Percentiles rank a stretch among this genome's conserved stretches.
Evolutionary conservation across 179 eudicot genomes (phyloP).

Genomic region (Spinacia oleracea): DNA sequence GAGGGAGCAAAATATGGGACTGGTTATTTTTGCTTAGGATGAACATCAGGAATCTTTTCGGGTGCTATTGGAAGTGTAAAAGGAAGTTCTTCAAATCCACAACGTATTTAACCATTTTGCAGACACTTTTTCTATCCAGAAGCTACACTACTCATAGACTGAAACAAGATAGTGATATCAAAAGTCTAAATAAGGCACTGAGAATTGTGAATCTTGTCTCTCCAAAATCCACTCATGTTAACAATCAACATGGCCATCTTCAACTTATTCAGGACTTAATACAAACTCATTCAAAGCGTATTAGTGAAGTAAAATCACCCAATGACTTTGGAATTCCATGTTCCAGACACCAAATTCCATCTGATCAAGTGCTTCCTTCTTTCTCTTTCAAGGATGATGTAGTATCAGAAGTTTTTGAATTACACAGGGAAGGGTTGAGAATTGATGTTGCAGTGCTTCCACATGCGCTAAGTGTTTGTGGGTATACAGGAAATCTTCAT

Average conservation of each 20-base stretch:
- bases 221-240: slow-evolving; percentile 26
- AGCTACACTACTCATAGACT: slow-evolving; percentile 26
- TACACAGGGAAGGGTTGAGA: slow-evolving; percentile 35
- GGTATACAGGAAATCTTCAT: slow-evolving; percentile 16
- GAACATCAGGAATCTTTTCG: slow-evolving; percentile 24
- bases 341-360: slow-evolving; percentile 8
- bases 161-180: slow-evolving; percentile 16
- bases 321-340: slow-evolving; percentile 3
- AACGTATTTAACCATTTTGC: slow-evolving; percentile 2
- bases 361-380: slow-evolving; percentile 19
- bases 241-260: slow-evolving; percentile 24
- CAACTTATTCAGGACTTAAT: slow-evolving; percentile 38
- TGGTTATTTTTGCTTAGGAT: slow-evolving; percentile 11
- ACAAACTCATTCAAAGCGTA: slow-evolving; percentile 26
- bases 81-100: slow-evolving; percentile 1
- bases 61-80: slow-evolving; percentile 18
- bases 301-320: slow-evolving; percentile 10
- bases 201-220: slow-evolving; percentile 37
- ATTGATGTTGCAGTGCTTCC: slow-evolving; percentile 37
- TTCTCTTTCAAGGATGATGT: slow-evolving; percentile 25
- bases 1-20: slow-evolving; percentile 16
- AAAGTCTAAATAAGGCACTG: slow-evolving; percentile 28
- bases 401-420: slow-evolving; percentile 19
- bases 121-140: slow-evolving; percentile 16
- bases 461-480: slow-evolving; percentile 41